Base-by-base conservation (phyloP, 805 yeast species). In the Candida peoriensis region DNA sequence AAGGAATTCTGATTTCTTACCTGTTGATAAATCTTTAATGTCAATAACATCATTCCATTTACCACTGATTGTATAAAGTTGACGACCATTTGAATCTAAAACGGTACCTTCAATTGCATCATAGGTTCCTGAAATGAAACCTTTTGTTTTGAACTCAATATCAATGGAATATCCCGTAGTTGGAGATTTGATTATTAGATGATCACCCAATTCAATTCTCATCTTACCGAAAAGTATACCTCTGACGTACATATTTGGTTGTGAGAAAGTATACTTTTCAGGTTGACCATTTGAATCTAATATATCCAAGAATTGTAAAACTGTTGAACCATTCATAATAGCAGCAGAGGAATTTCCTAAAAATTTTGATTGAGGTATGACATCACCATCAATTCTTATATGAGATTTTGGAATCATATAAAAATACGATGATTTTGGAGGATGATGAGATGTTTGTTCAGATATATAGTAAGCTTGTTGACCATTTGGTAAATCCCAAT, bases 371-470 rank as follows among this genome's bases (percentile, higher is more conserved):
- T 75, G 80, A 16, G 98, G 98, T 28, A 87, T 69, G 14, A 88
- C 77, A 11, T 82, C 72, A 20, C 98, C 98, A 53, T 93, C 98
- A 16, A 81, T 87, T 43, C 93, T 74, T 39, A 93, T 84, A 46
- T 76, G 75, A 39, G 74, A 73, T 38, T 77, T 82, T 0, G 98
- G 98, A 24, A 85, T 73, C 60, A 81, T 67, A 57, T 86, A 93
- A 55, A 88, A 93, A 60, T 90, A 93, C 0, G 95, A 81, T 1
- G 96, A 86, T 56, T 93, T 83, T 11, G 98, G 98, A n/a, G 98
- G 97, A 57, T 93, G 98, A 54, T 93, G 98, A 21, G 95, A 84
- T 0, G 97, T 89, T 59, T 93, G 98, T 58, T 93, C 98, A 2
- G 97, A 70, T 15, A 90, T 61, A 57, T 90, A 93, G 56, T 74